Evolutionary conservation across 257 asterid species (phyloP).

Genomic region (Thymus quinquecostatus): DNA sequence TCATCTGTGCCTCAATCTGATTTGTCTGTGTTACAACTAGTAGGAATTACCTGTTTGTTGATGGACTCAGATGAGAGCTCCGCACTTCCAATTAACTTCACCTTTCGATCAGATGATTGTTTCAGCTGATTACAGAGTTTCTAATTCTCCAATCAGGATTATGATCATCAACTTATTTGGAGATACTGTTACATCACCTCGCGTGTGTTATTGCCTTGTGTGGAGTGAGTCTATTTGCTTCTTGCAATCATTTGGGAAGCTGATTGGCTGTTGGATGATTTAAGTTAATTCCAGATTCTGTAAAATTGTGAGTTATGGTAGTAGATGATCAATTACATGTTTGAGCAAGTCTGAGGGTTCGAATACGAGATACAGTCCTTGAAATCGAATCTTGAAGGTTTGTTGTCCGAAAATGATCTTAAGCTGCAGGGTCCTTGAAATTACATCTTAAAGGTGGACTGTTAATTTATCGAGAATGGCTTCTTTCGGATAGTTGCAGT

Average conservation of each 20-base stretch:
- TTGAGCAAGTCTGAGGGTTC: background rate
- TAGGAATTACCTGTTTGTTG: background rate
- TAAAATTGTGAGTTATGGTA: background rate
- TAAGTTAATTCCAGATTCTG: background rate
- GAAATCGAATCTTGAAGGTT: constrained; percentile 6
- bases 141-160: background rate
- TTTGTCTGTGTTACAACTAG: background rate
- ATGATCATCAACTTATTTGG: background rate
- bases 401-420: too few species aligned
- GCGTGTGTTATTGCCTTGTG: background rate
- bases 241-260: background rate
- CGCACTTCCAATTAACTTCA: background rate
- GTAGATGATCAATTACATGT: background rate
- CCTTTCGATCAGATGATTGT: background rate
- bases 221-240: background rate
- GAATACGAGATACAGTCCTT: background rate
- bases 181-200: background rate
- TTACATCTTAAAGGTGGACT: background rate
- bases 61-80: background rate
- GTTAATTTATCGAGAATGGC: background rate
- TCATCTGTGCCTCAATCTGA: background rate
- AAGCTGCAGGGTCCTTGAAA: background rate
- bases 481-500: background rate
- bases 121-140: background rate
- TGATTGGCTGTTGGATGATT: background rate